Evolutionary conservation across 2,329 filamentous ascomycete species (phyloP).

Genomic region (Diaporthe eres): DNA sequence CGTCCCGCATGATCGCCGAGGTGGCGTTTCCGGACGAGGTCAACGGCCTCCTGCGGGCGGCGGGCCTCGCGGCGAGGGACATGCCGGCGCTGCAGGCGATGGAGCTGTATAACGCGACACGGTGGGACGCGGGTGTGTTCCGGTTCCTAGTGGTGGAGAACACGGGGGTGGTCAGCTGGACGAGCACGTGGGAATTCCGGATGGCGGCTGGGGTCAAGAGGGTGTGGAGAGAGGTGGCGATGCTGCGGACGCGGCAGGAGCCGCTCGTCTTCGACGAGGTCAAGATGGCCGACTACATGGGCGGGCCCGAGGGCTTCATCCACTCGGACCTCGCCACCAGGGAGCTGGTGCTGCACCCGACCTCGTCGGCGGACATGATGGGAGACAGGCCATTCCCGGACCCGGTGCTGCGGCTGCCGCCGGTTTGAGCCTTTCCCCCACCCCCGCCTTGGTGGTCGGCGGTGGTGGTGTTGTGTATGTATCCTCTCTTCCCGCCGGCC

Average conservation of each 20-base stretch:
- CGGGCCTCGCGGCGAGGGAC: slow-evolving; percentile 45
- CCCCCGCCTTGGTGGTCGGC: too few species aligned
- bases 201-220: slow-evolving; percentile 29
- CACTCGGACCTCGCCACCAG: slow-evolving; percentile 40
- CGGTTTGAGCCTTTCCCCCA: background rate
- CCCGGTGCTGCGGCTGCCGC: slow-evolving; percentile 32
- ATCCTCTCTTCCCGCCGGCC: background rate
- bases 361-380: slow-evolving; percentile 38
- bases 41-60: slow-evolving; percentile 45
- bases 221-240: slow-evolving; percentile 41
- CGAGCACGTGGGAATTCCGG: slow-evolving; percentile 41
- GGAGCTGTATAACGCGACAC: slow-evolving; percentile 48
- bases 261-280: slow-evolving; percentile 40
- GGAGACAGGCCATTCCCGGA: slow-evolving; percentile 34
- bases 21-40: slow-evolving; percentile 43
- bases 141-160: slow-evolving; percentile 44
- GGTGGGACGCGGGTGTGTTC: slow-evolving; percentile 46
- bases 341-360: slow-evolving; percentile 38
- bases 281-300: slow-evolving; percentile 23
- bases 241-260: slow-evolving; percentile 35
- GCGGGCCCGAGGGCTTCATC: slow-evolving; percentile 39
- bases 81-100: slow-evolving; percentile 48
- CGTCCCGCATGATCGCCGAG: slow-evolving; percentile 44
- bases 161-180: slow-evolving; percentile 41
- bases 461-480: background rate